Evolutionary conservation across 495 filamentous ascomycete species (phyloP).

Genomic region (Penicillium subrubescens): DNA sequence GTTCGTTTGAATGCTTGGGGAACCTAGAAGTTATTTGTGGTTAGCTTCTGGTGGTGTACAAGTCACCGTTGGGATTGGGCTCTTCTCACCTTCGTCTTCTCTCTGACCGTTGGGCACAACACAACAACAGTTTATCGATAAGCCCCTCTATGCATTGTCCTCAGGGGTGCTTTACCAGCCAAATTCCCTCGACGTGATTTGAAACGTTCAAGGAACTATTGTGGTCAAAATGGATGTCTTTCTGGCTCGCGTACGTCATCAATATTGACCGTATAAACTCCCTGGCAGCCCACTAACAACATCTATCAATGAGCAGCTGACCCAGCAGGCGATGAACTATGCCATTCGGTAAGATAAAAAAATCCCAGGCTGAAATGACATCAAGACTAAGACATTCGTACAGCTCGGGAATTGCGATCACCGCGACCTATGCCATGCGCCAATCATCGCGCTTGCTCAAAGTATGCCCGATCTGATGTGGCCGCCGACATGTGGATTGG

Average conservation of each 20-base stretch:
- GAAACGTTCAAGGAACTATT: not conserved
- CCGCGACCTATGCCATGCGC: conserved; percentile 79
- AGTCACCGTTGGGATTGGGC: not conserved
- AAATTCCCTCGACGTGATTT: conserved; percentile 3
- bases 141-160: conserved; percentile 28
- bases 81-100: not conserved
- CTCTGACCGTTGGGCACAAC: conserved; percentile 15
- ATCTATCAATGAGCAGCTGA: conserved; percentile 50
- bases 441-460: conserved; percentile 82
- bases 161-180: conserved; percentile 20
- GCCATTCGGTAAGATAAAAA: conserved; percentile 62
- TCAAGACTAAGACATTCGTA: conserved; percentile 5
- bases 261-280: not conserved
- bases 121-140: conserved; percentile 39
- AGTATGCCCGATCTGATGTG: conserved; percentile 41
- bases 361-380: not conserved
- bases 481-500: not conserved
- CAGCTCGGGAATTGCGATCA: conserved; percentile 86
- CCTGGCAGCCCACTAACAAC: not conserved
- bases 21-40: not conserved
- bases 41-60: not conserved
- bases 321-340: conserved; percentile 87
- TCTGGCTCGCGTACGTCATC: conserved; percentile 58
- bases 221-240: conserved; percentile 72
- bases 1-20: not conserved